A percentile compares a stretch with the other conserved stretches of the same genome.
Evolutionary conservation across 345 rosid species (phyloP).

Genomic region (Eutrema heterophyllum): DNA sequence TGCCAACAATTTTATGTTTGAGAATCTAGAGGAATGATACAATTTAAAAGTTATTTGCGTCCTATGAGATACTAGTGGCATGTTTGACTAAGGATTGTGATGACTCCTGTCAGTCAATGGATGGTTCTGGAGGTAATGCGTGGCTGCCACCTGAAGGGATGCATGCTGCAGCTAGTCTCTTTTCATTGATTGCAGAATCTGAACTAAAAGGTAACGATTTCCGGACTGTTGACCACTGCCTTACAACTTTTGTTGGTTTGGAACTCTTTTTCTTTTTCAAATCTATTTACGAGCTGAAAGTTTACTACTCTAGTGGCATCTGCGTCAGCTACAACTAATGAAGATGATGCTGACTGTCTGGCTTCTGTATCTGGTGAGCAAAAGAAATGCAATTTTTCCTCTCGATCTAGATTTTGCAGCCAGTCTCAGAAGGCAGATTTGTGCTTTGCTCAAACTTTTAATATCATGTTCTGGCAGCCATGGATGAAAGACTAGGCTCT

Average conservation of each 20-base stretch:
- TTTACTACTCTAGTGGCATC: slow-evolving; percentile 50
- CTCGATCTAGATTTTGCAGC: slow-evolving; percentile 10
- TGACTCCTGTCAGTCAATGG: slow-evolving; percentile 52
- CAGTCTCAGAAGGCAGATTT: slow-evolving; percentile 12
- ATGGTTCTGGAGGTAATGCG: slow-evolving; percentile 47
- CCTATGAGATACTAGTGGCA: slow-evolving; percentile 15
- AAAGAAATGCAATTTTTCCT: slow-evolving; percentile 15
- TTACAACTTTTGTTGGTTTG: slow-evolving; percentile 4
- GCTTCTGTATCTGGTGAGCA: slow-evolving; percentile 83
- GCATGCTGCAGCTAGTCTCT: slow-evolving; percentile 73
- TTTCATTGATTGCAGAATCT: slow-evolving; percentile 71
- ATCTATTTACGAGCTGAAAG: slow-evolving; percentile 8
- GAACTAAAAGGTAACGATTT: slow-evolving; percentile 67
- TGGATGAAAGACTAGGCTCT: slow-evolving; percentile 93
- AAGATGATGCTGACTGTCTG: slow-evolving; percentile 54
- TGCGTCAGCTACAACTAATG: slow-evolving; percentile 62
- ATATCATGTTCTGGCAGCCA: slow-evolving; percentile 55
- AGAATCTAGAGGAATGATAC: slow-evolving; percentile 15
- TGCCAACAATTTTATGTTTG: slow-evolving; percentile 13
- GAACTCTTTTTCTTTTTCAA: slow-evolving; percentile 9
- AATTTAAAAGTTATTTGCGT: not conserved
- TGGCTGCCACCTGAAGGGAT: slow-evolving; percentile 85
- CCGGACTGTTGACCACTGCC: not conserved
- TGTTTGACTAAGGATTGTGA: slow-evolving; percentile 27
- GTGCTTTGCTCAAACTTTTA: slow-evolving; percentile 11